A percentile compares a stretch with the other conserved stretches of the same genome.
Conservation (phyloP, 345 rosid genomes). For the Brassica juncea region DNA sequence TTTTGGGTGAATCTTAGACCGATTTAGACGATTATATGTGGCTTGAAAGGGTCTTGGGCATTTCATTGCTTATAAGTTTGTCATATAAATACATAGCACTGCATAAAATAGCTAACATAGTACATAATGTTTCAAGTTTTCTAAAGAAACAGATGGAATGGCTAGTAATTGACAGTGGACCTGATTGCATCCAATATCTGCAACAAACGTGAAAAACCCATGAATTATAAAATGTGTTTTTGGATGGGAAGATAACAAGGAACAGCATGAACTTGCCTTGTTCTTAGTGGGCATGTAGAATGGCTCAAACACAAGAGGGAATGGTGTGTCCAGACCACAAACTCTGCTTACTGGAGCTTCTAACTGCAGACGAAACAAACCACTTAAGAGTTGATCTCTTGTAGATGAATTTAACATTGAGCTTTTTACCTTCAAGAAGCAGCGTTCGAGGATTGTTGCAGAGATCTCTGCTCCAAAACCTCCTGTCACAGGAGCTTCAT, state of each 20-base stretch:
- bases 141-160: neutral
- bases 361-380: conserved; percentile 49
- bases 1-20: too few species aligned
- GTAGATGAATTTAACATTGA: neutral
- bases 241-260: neutral
- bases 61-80: neutral
- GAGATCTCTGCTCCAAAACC: conserved; percentile 98
- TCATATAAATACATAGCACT: neutral
- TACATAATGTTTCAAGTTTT: neutral
- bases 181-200: conserved; percentile 86
- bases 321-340: conserved; percentile 90
- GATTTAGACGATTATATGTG: neutral
- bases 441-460: conserved; percentile 76
- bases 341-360: conserved; percentile 88
- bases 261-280: conserved; percentile 46
- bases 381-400: neutral
- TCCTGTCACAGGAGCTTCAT: conserved; percentile 91
- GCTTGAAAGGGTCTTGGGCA: neutral
- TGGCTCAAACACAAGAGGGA: conserved; percentile 90
- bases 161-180: conserved; percentile 69
- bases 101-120: neutral
- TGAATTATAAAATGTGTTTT: neutral
- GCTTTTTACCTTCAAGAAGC: conserved; percentile 66
- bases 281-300: conserved; percentile 90
- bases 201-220: conserved; percentile 23